Base-by-base conservation (phyloP, 257 asterid genomes). In the Craterostigma plantagineum region DNA sequence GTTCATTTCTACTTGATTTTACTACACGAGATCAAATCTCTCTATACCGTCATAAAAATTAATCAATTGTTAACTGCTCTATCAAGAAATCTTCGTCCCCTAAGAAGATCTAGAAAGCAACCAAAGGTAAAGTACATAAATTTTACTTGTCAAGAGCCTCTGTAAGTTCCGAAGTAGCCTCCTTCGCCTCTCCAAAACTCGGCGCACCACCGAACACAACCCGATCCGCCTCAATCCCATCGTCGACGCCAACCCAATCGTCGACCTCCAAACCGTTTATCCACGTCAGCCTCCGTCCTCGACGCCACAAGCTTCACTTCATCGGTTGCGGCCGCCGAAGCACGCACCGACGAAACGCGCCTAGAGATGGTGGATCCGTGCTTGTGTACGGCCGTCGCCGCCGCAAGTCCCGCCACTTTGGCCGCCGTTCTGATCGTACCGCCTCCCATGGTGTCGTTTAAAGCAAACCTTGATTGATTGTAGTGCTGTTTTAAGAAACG, bases 131-230 rank as follows among this genome's bases (percentile, higher is more conserved):
- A n/a, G n/a, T 9, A 8, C 12, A 9, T 3, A 9, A 10, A 12
- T 10, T 0, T 9, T 80, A 80, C 93, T 60, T 75, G 10, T 72
- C 81, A 16, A 81, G 74, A 9, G 79, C 82, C 3, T 54, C 67
- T 17, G 79, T 60, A 1, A 87, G 92, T 56, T 87, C 92, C 54
- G 63, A 62, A 49, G 93, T 76, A 45, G 98, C 98, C 56, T 68
- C 90, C 35, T 58, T 66, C 7, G 93, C 97, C 57, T 87, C 97
- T 49, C 68, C 55, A 13, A 73, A 37, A 34, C 64, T 53, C 35
- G 97, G 97, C 15, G 59, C 58, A 0, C 63, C 63, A 9, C 76
- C 77, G 36, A 86, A 81, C 1, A 81, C 79, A 43, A 73, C 62
- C 63, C 92, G 53, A 4, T 91, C 76, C 53, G 62, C 50, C 27